Evolutionary conservation across 2,329 filamentous ascomycete species (phyloP), one percentile per base, ranked within the genome.

Genomic region (Ceratocystis albifundus): DNA sequence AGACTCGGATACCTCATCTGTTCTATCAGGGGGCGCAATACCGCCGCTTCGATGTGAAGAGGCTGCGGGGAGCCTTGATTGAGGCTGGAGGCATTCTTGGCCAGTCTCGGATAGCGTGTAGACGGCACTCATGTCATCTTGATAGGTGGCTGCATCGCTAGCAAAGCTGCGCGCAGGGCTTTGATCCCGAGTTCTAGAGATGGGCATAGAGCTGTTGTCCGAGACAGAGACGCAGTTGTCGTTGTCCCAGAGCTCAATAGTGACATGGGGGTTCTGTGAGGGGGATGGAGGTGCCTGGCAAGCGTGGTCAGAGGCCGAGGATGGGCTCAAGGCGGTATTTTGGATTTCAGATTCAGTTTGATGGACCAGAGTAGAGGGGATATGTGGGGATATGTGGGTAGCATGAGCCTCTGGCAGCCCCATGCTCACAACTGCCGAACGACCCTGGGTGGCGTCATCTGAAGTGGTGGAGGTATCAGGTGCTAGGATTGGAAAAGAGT

Each of bases 1-100:
- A 69, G 78, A 84, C 15, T 67, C 67, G 3, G 79, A 73, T 69
- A 36, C 17, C n/a, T 66, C 46, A 10, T n/a, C 25, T 15, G 46
- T 63, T 41, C 66, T 46, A 22, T 66, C 59, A 8, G 50, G 36
- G 3, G 66, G 66, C 15, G 59, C 64, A 55, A 68, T n/a, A 15
- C 66, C 66, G n/a, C 66, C 66, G 2, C 41, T 46, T 30, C 61
- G 25, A 10, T 30, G 20, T 22, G 53, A 53, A 22, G n/a, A 22
- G 17, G 4, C 12, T 59, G 12, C 12, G 3, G 53, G 53, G 17
- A 59, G 32, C 17, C 30, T 59, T 15, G 25, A n/a, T n/a, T 59
- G 53, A 5, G 25, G 15, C 53, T 59, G 53, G 4, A 59, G 25
- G n/a, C 28, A 59, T 4, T 30, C 53, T 12, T 32, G 25, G 12